A percentile compares a stretch with the other conserved stretches of the same genome.
phyloP scores from a whole-genome alignment of 1,284 basidiomycete genomes.

The Papiliotrema flavescens region DNA sequence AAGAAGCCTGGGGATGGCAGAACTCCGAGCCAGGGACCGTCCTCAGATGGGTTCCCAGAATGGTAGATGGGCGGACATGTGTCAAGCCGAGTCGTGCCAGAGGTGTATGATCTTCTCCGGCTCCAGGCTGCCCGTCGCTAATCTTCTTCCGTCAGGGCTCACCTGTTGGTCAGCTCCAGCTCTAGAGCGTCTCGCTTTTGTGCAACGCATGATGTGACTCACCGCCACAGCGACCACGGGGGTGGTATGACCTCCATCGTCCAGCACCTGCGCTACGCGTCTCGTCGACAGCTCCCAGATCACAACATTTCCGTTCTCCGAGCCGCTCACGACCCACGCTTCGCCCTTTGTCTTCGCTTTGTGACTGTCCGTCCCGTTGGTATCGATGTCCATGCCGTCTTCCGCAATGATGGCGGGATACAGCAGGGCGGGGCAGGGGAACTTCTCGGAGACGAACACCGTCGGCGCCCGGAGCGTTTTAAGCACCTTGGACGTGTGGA shows the following conservation, averaged over 20 bases:
- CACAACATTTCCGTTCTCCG: slow-evolving; percentile 82
- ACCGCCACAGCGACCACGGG: slow-evolving; percentile 46
- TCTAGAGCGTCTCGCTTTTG: background rate
- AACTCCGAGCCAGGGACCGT: background rate
- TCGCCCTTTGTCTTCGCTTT: slow-evolving; percentile 1
- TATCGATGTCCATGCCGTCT: slow-evolving; percentile 6
- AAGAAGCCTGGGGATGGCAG: no score
- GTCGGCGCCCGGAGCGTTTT: slow-evolving; percentile 63
- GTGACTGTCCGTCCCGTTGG: background rate
- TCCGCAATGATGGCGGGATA: slow-evolving; percentile 10
- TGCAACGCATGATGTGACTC: slow-evolving; percentile 3
- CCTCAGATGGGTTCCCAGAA: background rate
- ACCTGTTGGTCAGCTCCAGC: slow-evolving; percentile 51
- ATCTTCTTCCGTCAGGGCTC: slow-evolving; percentile 65
- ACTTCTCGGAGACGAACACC: slow-evolving; percentile 27
- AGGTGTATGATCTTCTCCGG: slow-evolving; percentile 75
- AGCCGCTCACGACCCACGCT: slow-evolving; percentile 73
- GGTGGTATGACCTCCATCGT: slow-evolving; percentile 47
- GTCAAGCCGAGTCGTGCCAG: slow-evolving; percentile 59
- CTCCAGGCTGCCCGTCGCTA: slow-evolving; percentile 79
- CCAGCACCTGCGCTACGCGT: slow-evolving; percentile 66
- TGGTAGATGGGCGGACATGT: background rate
- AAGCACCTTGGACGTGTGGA: slow-evolving; percentile 82
- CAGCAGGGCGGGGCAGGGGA: slow-evolving; percentile 32
- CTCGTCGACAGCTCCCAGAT: slow-evolving; percentile 89